These are phyloP conservation scores for Aspergillus quadricinctus DNA, from an alignment of 2,329 filamentous ascomycete species.

Conservation along the genomic window DNA sequence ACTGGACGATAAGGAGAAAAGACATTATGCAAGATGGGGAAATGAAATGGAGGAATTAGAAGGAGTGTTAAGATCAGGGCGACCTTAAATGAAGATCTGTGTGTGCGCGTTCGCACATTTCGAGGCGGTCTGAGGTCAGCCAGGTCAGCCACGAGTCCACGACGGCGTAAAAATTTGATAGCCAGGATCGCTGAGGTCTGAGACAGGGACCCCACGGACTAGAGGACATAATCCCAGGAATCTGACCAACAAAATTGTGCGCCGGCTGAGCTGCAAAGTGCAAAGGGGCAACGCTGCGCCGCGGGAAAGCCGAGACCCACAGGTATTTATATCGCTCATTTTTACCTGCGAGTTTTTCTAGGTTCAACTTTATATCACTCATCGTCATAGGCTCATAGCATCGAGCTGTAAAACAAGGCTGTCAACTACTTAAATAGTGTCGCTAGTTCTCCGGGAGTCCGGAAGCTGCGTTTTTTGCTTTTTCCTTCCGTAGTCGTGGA, in stretches of 20 bases:
- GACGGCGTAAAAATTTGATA: conserved; percentile 7
- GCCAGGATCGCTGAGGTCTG: not conserved
- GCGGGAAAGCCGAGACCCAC: not conserved
- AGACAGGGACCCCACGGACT: not conserved
- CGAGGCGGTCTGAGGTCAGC: conserved; percentile 16
- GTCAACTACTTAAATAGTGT: too few species aligned
- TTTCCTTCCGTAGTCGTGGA: not conserved
- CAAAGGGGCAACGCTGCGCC: not conserved
- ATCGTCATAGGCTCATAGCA: too few species aligned
- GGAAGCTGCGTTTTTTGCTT: not conserved
- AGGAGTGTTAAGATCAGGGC: not conserved
- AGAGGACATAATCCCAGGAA: not conserved
- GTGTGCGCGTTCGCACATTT: not conserved
- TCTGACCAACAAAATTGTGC: not conserved
- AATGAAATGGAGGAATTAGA: not conserved
- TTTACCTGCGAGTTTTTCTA: not conserved
- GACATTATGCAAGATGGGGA: conserved; percentile 7
- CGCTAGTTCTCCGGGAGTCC: not conserved
- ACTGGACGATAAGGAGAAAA: conserved; percentile 13
- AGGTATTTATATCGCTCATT: not conserved
- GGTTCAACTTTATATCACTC: not conserved
- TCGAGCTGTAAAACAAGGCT: too few species aligned
- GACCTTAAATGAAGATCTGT: not conserved
- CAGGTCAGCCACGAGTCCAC: conserved; percentile 6
- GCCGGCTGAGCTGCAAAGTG: not conserved